Conservation (phyloP, 495 filamentous ascomycete genomes). For the Penicillium canariense region DNA sequence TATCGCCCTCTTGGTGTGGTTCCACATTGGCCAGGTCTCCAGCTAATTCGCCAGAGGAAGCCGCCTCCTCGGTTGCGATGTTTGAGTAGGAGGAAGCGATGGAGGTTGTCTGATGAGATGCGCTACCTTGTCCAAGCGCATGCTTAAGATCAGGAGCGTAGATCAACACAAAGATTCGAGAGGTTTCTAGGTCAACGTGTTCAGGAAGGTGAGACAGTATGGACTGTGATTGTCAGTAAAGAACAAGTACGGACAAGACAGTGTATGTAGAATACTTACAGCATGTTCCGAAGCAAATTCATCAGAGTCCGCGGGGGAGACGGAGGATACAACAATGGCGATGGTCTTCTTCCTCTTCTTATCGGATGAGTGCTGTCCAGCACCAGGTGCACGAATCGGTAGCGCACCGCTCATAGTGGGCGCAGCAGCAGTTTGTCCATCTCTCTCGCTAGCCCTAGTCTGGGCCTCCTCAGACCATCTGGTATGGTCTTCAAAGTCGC, state of each 20-base stretch:
- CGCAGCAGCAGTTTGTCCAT: conserved; percentile 22
- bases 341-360: conserved; percentile 78
- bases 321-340: conserved; percentile 78
- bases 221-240: conserved; percentile 55
- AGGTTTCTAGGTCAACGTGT: conserved; percentile 62
- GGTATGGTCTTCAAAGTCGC: conserved; percentile 76
- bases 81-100: conserved; percentile 85
- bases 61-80: conserved; percentile 72
- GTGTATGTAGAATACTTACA: conserved; percentile 50
- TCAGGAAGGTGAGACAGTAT: conserved; percentile 84
- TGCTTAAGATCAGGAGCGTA: conserved; percentile 80
- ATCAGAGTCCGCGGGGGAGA: conserved; percentile 54
- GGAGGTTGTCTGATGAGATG: conserved; percentile 53
- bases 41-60: conserved; percentile 62
- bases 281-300: conserved; percentile 71
- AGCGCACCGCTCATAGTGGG: conserved; percentile 34
- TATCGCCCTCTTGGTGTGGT: conserved; percentile 37
- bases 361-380: conserved; percentile 21
- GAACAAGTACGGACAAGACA: neutral
- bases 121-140: conserved; percentile 38
- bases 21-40: conserved; percentile 52
- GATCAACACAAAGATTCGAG: conserved; percentile 81
- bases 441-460: conserved; percentile 36
- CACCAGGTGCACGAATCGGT: conserved; percentile 18
- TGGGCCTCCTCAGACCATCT: conserved; percentile 82